Evolutionary conservation across 2,329 filamentous ascomycete genomes (phyloP), one percentile per base, ranked within the genome.

Genomic region (Pestalotiopsis sp.): DNA sequence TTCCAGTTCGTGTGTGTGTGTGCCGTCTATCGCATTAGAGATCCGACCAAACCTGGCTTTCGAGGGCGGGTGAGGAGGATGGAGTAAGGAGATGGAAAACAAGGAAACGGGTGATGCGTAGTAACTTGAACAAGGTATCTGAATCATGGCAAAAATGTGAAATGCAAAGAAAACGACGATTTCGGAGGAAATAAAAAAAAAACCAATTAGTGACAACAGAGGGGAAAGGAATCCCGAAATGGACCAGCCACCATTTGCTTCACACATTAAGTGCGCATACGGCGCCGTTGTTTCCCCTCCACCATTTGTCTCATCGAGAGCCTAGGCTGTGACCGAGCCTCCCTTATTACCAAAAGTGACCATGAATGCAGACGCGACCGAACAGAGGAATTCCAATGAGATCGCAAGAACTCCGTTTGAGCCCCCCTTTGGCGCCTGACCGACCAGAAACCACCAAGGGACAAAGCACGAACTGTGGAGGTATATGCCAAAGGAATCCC

Each of bases 91-190:
- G 58, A 66, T 57, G 52, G 48, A 64, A 58, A 66, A 38, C 40
- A 71, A 65, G 56, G 71, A 73, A 71, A 58, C 35, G 64, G 64
- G 64, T 66, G 64, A 55, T 66, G 64, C 44, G 63, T 40, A 71
- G 78, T 85, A 84, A 85, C 85, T 87, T 81, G 84, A 86, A 87
- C 85, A 87, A 87, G 85, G 85, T 87, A 87, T 87, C 83, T 84
- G 83, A 80, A 76, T 79, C 52, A 66, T 35, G 52, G 75, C 73
- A 71, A 72, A 67, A 66, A 71, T 61, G 66, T 73, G 70, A 72
- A 69, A 71, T 66, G 75, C 64, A 71, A 73, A 68, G 44, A 70
- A 70, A 72, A 75, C 67, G 72, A 65, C 68, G 71, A 70, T 65
- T 72, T 72, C 69, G 69, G 69, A 68, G 70, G 73, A 68, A 75